A percentile compares a stretch with the other conserved stretches of the same genome.
phyloP scores from a whole-genome alignment of 306 rosid species.

The Medicago lupulina region DNA sequence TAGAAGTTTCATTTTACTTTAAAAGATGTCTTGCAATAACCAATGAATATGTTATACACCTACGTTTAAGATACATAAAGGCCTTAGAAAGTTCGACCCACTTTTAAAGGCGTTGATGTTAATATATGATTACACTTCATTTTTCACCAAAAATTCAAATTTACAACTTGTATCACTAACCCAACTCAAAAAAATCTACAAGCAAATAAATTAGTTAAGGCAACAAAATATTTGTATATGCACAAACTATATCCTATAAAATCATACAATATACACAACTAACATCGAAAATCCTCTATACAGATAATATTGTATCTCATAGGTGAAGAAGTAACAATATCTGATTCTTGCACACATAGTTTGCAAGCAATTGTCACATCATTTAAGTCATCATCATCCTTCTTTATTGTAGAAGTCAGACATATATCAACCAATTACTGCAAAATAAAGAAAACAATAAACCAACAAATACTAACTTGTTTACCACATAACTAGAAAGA shows the following conservation, averaged over 20 bases:
- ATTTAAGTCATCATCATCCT: slow-evolving; percentile 41
- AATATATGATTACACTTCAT: slow-evolving; percentile 30
- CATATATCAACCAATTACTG: slow-evolving; percentile 54
- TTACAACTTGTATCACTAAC: slow-evolving; percentile 47
- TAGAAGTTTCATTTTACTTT: neutral
- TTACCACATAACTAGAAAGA: slow-evolving; percentile 11
- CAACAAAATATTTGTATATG: slow-evolving; percentile 39
- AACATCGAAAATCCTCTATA: slow-evolving; percentile 17
- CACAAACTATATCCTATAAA: slow-evolving; percentile 47
- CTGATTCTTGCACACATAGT: slow-evolving; percentile 19
- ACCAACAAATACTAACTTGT: slow-evolving; percentile 29
- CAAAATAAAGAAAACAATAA: slow-evolving; percentile 44
- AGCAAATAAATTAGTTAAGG: slow-evolving; percentile 32
- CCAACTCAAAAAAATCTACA: slow-evolving; percentile 35
- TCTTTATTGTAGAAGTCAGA: slow-evolving; percentile 10
- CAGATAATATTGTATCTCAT: slow-evolving; percentile 25
- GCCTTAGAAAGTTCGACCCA: neutral
- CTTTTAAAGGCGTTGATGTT: neutral
- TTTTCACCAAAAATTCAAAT: slow-evolving; percentile 49
- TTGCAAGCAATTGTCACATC: slow-evolving; percentile 5
- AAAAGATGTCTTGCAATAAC: neutral
- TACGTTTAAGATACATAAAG: neutral
- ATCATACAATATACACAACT: slow-evolving; percentile 55
- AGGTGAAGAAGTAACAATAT: slow-evolving; percentile 30
- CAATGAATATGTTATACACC: neutral